Conservation (phyloP, 2,329 filamentous ascomycete genomes). For the Tolypocladium cylindrosporum region DNA sequence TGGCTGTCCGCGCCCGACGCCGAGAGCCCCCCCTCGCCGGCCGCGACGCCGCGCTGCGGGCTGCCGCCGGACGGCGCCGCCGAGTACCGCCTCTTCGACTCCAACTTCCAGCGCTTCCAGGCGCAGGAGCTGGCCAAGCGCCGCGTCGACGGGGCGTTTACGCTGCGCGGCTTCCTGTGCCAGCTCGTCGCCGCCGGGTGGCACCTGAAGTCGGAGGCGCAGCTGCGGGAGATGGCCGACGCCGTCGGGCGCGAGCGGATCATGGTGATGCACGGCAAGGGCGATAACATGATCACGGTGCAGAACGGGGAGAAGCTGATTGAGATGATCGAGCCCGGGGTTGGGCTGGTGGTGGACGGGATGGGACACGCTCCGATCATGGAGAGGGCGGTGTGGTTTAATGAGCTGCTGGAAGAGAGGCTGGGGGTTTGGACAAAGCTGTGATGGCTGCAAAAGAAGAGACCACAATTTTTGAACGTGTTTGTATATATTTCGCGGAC, state of each 20-base stretch:
- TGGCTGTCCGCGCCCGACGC: conserved; percentile 55
- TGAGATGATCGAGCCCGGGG: conserved; percentile 51
- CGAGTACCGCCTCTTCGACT: conserved; percentile 50
- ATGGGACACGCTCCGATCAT: conserved; percentile 67
- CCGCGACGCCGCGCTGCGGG: conserved; percentile 28
- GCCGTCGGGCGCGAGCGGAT: conserved; percentile 64
- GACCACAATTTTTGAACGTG: background rate
- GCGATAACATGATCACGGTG: conserved; percentile 68
- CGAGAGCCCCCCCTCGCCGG: conserved; percentile 38
- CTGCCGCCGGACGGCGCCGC: conserved; percentile 9
- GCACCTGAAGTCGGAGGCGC: conserved; percentile 62
- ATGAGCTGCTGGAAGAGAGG: conserved; percentile 47
- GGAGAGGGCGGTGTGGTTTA: conserved; percentile 62
- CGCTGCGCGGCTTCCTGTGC: conserved; percentile 57
- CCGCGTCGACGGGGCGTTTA: conserved; percentile 48
- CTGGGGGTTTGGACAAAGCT: conserved; percentile 43
- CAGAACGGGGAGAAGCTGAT: conserved; percentile 61
- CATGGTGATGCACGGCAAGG: conserved; percentile 64
- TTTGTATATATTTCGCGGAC: background rate
- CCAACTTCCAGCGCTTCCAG: conserved; percentile 72
- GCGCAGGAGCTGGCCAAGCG: conserved; percentile 71
- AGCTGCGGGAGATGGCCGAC: conserved; percentile 56
- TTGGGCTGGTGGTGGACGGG: conserved; percentile 54
- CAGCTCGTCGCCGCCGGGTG: conserved; percentile 72
- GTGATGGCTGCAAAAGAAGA: conserved; percentile 9